Evolutionary conservation across 2,329 filamentous ascomycete species (phyloP).

Genomic region (Microcera coccophila): DNA sequence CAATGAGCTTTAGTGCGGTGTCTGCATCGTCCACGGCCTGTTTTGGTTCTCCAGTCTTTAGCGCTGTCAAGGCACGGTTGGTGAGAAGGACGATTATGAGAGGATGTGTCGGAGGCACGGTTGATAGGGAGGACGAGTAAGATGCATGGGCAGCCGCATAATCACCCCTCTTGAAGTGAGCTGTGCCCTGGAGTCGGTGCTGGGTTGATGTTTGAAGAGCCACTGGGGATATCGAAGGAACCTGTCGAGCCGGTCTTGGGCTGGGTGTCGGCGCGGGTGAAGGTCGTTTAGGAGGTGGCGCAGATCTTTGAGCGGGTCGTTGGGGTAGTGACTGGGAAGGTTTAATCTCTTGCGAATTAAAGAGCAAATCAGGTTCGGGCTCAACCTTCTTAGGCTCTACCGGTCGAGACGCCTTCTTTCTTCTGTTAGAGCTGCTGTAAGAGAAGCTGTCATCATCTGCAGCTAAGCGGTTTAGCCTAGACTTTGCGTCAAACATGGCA

Average conservation of each 20-base stretch:
- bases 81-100: conserved; percentile 84
- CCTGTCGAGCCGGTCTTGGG: conserved; percentile 50
- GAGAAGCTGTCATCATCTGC: conserved; percentile 77
- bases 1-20: conserved; percentile 73
- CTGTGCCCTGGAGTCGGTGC: conserved; percentile 74
- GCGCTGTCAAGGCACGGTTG: conserved; percentile 82
- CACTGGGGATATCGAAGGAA: conserved; percentile 65
- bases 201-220: conserved; percentile 72
- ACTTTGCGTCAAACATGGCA: conserved; percentile 32
- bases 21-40: conserved; percentile 82
- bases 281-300: conserved; percentile 30
- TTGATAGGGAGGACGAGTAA: conserved; percentile 72
- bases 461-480: conserved; percentile 66
- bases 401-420: conserved; percentile 62
- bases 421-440: conserved; percentile 81
- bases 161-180: conserved; percentile 91
- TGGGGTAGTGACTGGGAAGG: conserved; percentile 35
- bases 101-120: conserved; percentile 74
- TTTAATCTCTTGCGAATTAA: conserved; percentile 38
- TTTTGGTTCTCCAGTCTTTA: conserved; percentile 91
- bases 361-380: conserved; percentile 62
- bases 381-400: conserved; percentile 34
- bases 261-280: conserved; percentile 39
- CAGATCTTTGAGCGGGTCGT: conserved; percentile 36
- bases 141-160: conserved; percentile 80